Evolutionary conservation across 164 flowering plant genomes (phyloP), one percentile per base, ranked within the genome.

Genomic region (Liriodendron chinense): DNA sequence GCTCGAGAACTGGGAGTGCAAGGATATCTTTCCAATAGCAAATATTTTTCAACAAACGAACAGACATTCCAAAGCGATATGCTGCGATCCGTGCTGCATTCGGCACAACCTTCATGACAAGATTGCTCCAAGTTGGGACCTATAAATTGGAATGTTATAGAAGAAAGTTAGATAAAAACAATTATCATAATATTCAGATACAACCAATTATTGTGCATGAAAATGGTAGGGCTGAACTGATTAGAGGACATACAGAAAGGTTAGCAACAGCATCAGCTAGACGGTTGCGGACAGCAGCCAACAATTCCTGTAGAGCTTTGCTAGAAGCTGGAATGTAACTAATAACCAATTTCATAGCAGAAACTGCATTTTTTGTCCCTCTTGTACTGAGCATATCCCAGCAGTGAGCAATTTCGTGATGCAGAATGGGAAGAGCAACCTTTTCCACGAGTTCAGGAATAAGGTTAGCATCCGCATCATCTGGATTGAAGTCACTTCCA

Each of bases 11-110:
- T 48, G 89, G 84, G 75, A 83, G 69, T 4, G 96, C 88, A 62
- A 96, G 83, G 65, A 94, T 85, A 28, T 94, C 96, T 81, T 86
- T 92, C 99, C 99, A 96, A 84, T 88, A 72, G 84, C 94, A 94
- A 21, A 94, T 93, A 78, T 91, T 96, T 77, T 84, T 91, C 85
- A 96, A 71, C 79, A 96, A 78, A 75, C 98, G 97, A 78, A 94
- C 85, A 69, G 97, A 84, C 77, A 82, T 78, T 20, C 99, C 98
- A 90, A 94, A 96, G 18, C 88, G 85, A 79, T 94, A 94, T 72
- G 98, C 99, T 26, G 93, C 96, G 72, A 91, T 67, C 76, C 89
- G 82, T 43, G 96, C 92, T 5, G 98, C 92, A 80, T 85, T 81
- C 34, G 99, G 97, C 66, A 96, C 98, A 69, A 94, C 90, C 76